Evolutionary conservation across 176 grass and related monocot genomes (phyloP), one percentile per base, ranked within the genome.

Genomic region (Miscanthus lutarioriparius): DNA sequence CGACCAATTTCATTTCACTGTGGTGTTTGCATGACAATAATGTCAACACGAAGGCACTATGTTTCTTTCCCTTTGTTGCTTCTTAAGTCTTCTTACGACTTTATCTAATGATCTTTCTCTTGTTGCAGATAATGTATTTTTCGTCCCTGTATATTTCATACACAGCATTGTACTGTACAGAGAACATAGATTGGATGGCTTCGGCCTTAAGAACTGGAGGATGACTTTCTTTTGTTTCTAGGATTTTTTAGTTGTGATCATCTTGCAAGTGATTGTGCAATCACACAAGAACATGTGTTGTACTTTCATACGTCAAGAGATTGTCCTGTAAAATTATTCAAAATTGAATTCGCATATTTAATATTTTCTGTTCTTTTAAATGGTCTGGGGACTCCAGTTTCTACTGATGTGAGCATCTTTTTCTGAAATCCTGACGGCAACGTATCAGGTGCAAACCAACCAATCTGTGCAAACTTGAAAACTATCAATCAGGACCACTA

Each of bases 151-250:
- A 30, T 1, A 48, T 74, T 74, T 14, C n/a, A 48, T 48, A 28
- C 43, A 32, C 8, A 4, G 3, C 26, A 49, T 32, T 19, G 51
- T 74, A 49, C 62, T 51, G 71, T 74, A 74, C 25, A 74, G 44
- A 74, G 70, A 45, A 38, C 70, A 72, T 45, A 72, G 39, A 27
- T 72, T 72, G 39, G 39, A 68, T 61, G 71, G 4, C 72, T 79
- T 79, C 54, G n/a, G 61, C 0, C 10, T 64, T 64, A 3, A 64
- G 23, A 30, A 64, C 26, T 64, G 26, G 26, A 64, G 62, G 62
- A 30, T 64, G 11, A 28, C 12, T 64, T 63, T 63, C 59, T 62
- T 64, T 64, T 64, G 26, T 64, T 64, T 64, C 62, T 64, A 64
- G 62, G 62, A 64, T 64, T 64, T 64, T 63, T 28, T 0, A 65